Evolutionary conservation across 139 green algal species (phyloP).

Genomic region (Mychonastes homosphaera): DNA sequence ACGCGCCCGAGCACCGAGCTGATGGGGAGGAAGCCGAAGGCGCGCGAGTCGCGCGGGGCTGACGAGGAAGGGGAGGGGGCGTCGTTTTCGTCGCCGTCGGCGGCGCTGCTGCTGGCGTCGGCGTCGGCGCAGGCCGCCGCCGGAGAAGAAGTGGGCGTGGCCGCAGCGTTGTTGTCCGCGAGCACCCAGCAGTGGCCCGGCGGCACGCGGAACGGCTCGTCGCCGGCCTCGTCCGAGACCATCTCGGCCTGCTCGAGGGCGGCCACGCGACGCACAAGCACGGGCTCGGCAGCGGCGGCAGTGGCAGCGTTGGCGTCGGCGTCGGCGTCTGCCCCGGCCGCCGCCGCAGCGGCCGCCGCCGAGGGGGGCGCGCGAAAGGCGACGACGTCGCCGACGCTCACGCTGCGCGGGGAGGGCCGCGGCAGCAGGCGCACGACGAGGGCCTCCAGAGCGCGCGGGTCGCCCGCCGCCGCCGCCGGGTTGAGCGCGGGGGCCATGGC

Average conservation of each 20-base stretch:
- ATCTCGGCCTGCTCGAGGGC: conserved; percentile 63
- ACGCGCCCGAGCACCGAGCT: conserved; percentile 34
- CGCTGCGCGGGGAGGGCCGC: conserved; percentile 17
- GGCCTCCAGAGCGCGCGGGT: conserved; percentile 35
- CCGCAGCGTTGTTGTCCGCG: conserved; percentile 59
- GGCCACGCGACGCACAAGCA: conserved; percentile 63
- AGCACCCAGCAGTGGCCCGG: conserved; percentile 75
- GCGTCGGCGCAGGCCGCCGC: too few relatives aligned
- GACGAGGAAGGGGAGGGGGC: too few relatives aligned
- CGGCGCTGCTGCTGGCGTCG: too few relatives aligned
- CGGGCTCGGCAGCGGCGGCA: too few relatives aligned
- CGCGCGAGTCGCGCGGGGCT: conserved; percentile 57
- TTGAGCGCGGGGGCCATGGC: conserved; percentile 48
- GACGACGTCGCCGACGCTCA: conserved; percentile 49
- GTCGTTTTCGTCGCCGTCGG: too few relatives aligned
- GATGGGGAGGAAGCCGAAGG: conserved; percentile 45
- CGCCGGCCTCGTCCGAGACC: conserved; percentile 25
- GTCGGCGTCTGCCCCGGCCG: too few relatives aligned
- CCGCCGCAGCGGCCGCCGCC: too few relatives aligned
- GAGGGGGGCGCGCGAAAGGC: too few relatives aligned
- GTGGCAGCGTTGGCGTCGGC: too few relatives aligned
- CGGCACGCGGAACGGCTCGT: conserved; percentile 22
- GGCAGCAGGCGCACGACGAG: conserved; percentile 56
- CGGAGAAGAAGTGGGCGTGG: conserved; percentile 33
- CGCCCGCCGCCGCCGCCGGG: conserved; percentile 3